Evolutionary conservation across 768 basidiomycete genomes (phyloP).

Genomic region (Antrodiella citrinella): DNA sequence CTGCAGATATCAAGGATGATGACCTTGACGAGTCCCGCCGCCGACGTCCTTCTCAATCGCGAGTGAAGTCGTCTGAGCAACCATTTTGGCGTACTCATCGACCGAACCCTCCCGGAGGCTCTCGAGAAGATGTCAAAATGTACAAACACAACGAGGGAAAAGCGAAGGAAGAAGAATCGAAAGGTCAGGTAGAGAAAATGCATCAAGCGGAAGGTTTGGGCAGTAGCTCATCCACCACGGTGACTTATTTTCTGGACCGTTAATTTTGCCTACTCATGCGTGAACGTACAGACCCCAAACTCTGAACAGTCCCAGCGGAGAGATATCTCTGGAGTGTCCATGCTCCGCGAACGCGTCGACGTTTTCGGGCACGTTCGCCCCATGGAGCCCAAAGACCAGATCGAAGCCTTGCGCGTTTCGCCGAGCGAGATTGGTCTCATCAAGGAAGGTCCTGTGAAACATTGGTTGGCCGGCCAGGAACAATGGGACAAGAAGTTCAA

Average conservation of each 20-base stretch:
- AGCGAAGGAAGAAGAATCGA: slow-evolving; percentile 21
- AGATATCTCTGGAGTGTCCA: slow-evolving; percentile 25
- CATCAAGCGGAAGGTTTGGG: not conserved
- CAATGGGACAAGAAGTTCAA: slow-evolving; percentile 53
- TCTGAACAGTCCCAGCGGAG: too few relatives aligned
- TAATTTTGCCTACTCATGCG: too few relatives aligned
- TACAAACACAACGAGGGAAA: slow-evolving; percentile 24
- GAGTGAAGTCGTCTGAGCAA: not conserved
- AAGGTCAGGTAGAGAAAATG: slow-evolving; percentile 16
- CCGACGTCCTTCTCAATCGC: not conserved
- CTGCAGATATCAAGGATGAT: slow-evolving; percentile 15
- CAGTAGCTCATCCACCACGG: not conserved
- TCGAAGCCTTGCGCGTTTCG: slow-evolving; percentile 45
- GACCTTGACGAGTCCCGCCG: slow-evolving; percentile 15
- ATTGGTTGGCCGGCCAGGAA: slow-evolving; percentile 58
- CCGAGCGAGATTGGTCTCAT: slow-evolving; percentile 58
- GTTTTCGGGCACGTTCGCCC: slow-evolving; percentile 49
- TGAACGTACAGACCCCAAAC: too few relatives aligned
- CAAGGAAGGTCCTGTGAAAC: slow-evolving; percentile 61
- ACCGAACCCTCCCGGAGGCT: not conserved
- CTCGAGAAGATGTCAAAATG: slow-evolving; percentile 18
- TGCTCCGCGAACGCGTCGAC: slow-evolving; percentile 73
- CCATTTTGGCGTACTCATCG: not conserved
- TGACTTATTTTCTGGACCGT: too few relatives aligned
- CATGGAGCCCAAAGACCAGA: slow-evolving; percentile 51